A percentile compares a stretch with the other conserved stretches of the same genome.
These are phyloP conservation scores for Botrytis medusae DNA, from an alignment of 2,329 filamentous ascomycete species.

Conservation along the genomic window DNA sequence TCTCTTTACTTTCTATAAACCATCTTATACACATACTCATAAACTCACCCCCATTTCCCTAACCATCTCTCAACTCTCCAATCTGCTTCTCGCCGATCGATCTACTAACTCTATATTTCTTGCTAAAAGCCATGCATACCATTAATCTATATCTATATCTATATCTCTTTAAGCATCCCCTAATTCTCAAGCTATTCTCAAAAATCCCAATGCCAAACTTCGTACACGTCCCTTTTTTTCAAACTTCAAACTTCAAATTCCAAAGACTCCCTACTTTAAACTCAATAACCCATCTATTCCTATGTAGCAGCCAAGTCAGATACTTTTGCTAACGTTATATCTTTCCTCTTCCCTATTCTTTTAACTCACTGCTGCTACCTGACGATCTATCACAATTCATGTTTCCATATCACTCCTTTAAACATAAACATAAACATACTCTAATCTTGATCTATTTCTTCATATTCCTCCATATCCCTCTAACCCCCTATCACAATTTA, in stretches of 20 bases:
- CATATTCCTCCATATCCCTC: no score
- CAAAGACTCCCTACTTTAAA: neutral
- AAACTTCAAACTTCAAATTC: neutral
- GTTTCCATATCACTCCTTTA: no score
- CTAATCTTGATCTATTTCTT: no score
- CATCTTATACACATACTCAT: neutral
- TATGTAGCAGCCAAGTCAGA: no score
- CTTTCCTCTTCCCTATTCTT: no score
- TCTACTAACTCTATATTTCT: fast-evolving
- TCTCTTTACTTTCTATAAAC: fast-evolving
- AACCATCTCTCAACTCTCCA: neutral
- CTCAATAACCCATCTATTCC: no score
- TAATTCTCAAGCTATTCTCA: neutral
- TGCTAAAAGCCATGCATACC: neutral
- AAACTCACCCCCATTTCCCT: neutral
- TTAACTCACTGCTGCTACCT: no score
- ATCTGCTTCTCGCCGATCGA: neutral
- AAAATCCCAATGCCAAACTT: neutral
- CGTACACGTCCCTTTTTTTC: neutral
- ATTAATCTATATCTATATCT: neutral
- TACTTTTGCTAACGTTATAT: no score
- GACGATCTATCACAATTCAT: no score
- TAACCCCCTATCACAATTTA: no score
- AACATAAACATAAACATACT: no score
- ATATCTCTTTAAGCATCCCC: fast-evolving